Evolutionary conservation across 768 basidiomycete genomes (phyloP), one percentile per base, ranked within the genome.

Genomic region (Tricholoma bakamatsutake): DNA sequence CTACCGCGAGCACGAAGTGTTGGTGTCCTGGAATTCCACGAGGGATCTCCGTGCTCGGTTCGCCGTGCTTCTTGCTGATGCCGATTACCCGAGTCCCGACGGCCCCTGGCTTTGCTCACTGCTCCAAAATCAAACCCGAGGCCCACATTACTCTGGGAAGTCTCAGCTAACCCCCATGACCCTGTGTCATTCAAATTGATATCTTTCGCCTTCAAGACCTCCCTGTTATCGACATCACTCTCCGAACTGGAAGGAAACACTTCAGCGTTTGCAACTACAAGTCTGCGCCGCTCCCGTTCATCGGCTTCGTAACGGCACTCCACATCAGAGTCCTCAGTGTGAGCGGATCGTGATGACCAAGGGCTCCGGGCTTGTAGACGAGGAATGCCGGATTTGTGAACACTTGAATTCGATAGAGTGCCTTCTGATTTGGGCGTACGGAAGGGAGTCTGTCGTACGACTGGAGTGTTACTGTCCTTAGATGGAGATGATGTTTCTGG

Each of bases 201-300:
- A 15, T 18, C 13, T 31, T 33, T 50, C 15, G 24, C 35, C 37
- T 30, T 50, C 17, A 30, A 27, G 11, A 17, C 53, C 50, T 18
- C 35, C 6, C 46, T 58, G n/a, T 55, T 60, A 18, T 67, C 72
- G 5, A 50, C 57, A 13, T 76, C 76, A 46, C 71, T 71, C 27
- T 75, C 78, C 3, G 76, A 76, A 47, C 68, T 72, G 8, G 78
- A 75, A 2, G 73, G 65, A n/a, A 72, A 62, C 10, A 75, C 69
- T 42, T 74, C 73, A 1, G 74, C 73, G 54, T 79, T 80, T 6
- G 76, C 70, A 24, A 80, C 75, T 10, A 73, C 74, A 15, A 80
- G 64, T 40, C 72, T 77, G 4, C 78, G 72, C 50, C 67, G 69
- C 15, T 75, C 70, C 35, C 67, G 64, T 43, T 66, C 64, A 47